Conservation (phyloP, 208 protist species). For the Acanthamoeba culbertsoni region DNA sequence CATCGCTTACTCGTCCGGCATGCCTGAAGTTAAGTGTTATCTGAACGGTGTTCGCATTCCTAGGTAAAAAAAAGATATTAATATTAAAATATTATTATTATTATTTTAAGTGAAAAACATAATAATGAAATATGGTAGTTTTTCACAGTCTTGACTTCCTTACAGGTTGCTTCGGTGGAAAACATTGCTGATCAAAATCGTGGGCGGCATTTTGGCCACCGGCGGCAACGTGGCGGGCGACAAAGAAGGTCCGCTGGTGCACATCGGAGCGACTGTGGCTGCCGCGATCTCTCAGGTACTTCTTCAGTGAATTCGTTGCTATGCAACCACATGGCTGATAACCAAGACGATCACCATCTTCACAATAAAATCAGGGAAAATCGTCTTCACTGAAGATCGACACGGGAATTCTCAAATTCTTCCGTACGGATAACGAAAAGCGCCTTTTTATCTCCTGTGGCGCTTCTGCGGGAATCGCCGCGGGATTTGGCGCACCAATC, state of each 20-base stretch:
- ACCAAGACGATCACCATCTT: neutral
- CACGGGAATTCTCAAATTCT: conserved; percentile 4
- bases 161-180: neutral
- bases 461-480: neutral
- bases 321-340: neutral
- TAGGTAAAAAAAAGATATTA: neutral
- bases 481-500: neutral
- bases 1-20: conserved; percentile 20
- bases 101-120: neutral
- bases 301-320: neutral
- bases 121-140: neutral
- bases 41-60: conserved; percentile 46
- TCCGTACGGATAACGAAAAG: conserved; percentile 17
- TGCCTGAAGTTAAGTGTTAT: conserved; percentile 1
- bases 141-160: neutral
- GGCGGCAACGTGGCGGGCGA: conserved; percentile 32
- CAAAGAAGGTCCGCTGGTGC: conserved; percentile 21
- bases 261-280: conserved; percentile 29
- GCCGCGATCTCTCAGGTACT: conserved; percentile 33
- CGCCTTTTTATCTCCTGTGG: conserved; percentile 5
- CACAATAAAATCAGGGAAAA: too few species aligned
- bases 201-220: neutral
- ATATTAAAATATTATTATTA: neutral
- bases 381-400: neutral
- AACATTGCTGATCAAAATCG: conserved; percentile 6